Percentiles rank a stretch among this genome's conserved stretches.
These are phyloP conservation scores for Stevia rebaudiana DNA, from an alignment of 140 eudicot species.

Conservation along the genomic window DNA sequence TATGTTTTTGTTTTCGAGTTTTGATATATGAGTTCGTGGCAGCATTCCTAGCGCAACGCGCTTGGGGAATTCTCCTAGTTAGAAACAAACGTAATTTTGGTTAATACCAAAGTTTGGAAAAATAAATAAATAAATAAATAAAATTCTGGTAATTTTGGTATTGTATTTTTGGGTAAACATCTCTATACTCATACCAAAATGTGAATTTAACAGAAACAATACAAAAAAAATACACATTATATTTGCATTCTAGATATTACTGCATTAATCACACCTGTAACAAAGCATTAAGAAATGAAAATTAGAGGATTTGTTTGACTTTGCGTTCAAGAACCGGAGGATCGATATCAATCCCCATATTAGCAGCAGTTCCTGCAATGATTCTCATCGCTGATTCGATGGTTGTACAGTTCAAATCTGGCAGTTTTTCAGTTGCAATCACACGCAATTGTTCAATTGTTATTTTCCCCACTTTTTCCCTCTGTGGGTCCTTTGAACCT, in stretches of 20 bases:
- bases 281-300: constrained; percentile 14
- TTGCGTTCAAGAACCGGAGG: constrained; percentile 78
- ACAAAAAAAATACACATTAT: constrained; percentile 18
- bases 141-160: too few relatives aligned
- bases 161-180: background rate
- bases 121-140: too few relatives aligned
- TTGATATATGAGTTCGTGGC: too few relatives aligned
- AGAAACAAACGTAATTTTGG: too few relatives aligned
- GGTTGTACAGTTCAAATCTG: constrained; percentile 70
- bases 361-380: constrained; percentile 90
- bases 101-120: too few relatives aligned
- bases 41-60: too few relatives aligned
- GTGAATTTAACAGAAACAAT: constrained; percentile 7
- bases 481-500: constrained; percentile 85
- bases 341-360: constrained; percentile 85
- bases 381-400: constrained; percentile 87
- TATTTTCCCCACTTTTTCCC: constrained; percentile 79
- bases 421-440: constrained; percentile 80
- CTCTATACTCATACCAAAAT: constrained; percentile 30
- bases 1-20: too few relatives aligned
- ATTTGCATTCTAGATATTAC: constrained; percentile 28
- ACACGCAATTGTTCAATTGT: constrained; percentile 74
- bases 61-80: too few relatives aligned
- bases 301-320: constrained; percentile 43
- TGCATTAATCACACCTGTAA: constrained; percentile 25